These are phyloP conservation scores for Cytospora chrysosperma DNA, from an alignment of 2,329 filamentous ascomycete species.

Conservation along the genomic window DNA sequence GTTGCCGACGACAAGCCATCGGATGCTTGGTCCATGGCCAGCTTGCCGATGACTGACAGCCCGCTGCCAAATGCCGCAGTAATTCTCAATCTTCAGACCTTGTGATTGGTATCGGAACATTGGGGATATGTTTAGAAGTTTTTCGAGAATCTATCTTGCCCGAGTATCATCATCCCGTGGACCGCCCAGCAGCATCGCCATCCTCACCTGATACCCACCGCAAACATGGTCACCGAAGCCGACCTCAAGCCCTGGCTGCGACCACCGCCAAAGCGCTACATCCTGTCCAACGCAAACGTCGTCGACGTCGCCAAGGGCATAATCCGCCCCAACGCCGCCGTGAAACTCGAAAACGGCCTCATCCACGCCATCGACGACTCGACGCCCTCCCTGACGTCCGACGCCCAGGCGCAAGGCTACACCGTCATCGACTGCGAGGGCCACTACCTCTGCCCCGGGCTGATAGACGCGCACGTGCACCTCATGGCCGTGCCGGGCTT, in stretches of 20 bases:
- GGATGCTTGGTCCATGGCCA: no score
- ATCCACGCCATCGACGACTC: conserved; percentile 25
- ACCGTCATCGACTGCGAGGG: conserved; percentile 20
- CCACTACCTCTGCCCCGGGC: conserved; percentile 16
- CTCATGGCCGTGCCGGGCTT: conserved; percentile 29
- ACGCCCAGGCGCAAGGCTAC: conserved; percentile 24
- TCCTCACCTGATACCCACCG: no score
- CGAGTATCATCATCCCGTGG: not conserved
- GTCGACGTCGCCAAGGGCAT: conserved; percentile 20
- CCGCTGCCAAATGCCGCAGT: no score
- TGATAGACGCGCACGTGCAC: conserved; percentile 30
- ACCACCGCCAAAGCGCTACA: conserved; percentile 24
- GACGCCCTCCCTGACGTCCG: not conserved
- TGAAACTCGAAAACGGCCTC: conserved; percentile 26
- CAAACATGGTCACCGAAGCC: conserved; percentile 27
- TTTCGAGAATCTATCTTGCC: not conserved
- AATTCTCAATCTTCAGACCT: no score
- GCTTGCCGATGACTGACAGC: no score
- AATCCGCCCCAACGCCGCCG: conserved; percentile 19
- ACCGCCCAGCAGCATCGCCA: no score
- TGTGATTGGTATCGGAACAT: no score
- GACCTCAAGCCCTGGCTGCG: conserved; percentile 31
- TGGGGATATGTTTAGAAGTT: no score
- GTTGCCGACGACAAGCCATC: no score
- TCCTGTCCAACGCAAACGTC: not conserved